These are phyloP conservation scores for Pseudoturritis turrita DNA, from an alignment of 345 rosid genomes.

Conservation along the genomic window DNA sequence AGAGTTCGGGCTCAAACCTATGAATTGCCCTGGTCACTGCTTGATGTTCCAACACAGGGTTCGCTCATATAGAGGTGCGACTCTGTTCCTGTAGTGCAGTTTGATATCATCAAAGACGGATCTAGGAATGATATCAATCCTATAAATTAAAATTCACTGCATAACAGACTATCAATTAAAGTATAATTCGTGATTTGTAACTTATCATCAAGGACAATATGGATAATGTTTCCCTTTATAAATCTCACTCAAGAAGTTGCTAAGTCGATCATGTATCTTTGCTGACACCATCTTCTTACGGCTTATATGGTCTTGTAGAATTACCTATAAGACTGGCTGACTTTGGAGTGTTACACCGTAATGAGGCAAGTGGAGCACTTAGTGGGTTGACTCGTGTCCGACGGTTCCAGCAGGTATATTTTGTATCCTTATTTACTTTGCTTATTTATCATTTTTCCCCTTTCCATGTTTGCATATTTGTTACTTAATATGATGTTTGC, in stretches of 20 bases:
- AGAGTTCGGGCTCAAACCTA: slow-evolving; percentile 95
- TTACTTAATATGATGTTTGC: background rate
- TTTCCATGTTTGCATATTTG: slow-evolving; percentile 1
- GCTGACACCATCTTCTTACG: background rate
- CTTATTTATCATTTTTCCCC: background rate
- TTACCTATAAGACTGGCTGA: slow-evolving; percentile 93
- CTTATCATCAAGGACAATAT: background rate
- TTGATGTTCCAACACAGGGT: slow-evolving; percentile 89
- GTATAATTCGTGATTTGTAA: background rate
- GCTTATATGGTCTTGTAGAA: slow-evolving; percentile 45
- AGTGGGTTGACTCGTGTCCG: slow-evolving; percentile 93
- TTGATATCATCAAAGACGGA: background rate
- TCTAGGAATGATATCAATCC: background rate
- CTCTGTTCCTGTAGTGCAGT: background rate
- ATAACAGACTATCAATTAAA: background rate
- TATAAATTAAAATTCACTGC: background rate
- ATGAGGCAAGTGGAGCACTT: slow-evolving; percentile 98
- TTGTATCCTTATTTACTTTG: background rate
- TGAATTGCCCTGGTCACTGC: slow-evolving; percentile 99
- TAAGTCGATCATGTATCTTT: background rate
- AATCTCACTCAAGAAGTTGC: background rate
- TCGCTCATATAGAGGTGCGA: slow-evolving; percentile 78
- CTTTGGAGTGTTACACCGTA: slow-evolving; percentile 94
- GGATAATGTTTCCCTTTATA: background rate
- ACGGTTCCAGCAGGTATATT: slow-evolving; percentile 92